Evolutionary conservation across 306 rosid species (phyloP), one percentile per base, ranked within the genome.

Genomic region (Casuarina cunninghamiana): DNA sequence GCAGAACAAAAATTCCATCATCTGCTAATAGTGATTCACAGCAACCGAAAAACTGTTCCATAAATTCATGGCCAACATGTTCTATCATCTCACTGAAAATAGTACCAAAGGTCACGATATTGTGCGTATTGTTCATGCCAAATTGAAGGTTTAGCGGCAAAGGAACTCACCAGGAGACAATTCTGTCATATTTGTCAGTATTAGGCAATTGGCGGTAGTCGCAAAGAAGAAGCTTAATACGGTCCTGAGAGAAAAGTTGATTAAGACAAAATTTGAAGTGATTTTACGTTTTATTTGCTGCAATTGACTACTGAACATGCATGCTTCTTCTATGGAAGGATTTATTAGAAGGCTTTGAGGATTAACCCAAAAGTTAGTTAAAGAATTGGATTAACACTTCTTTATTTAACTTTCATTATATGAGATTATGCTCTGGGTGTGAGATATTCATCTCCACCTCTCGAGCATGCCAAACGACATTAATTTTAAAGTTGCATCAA

Each of bases 31-130:
- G 80, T 6, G 93, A 88, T 68, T 94, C 98, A 76, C 96, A 94
- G 46, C 90, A 89, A 61, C 93, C 82, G 70, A 94, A 91, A 77
- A 90, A 94, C 37, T 89, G 87, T 76, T 90, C 91, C 90, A 94
- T 90, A 77, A 69, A 91, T 79, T 94, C 97, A 55, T 94, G 94
- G n/a, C 96, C 98, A 57, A 90, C 96, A 35, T 75, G 78, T 79
- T 94, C 97, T 46, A 94, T 69, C 97, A 94, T 90, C 91, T 90
- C 98, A 75, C 98, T 94, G 91, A 72, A 85, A 75, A 78, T 73
- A 49, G 50, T 78, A 48, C 15, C 50, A 37, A 68, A 1, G 5
- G 32, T 60, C 67, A 80, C 26, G 68, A 74, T 21, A 17, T 19
- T 76, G 63, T 41, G 65, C 17, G 2, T 3, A 32, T 60, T 6